These are phyloP conservation scores for Saposhnikovia divaricata DNA, from an alignment of 129 eudicot genomes.

Conservation along the genomic window DNA sequence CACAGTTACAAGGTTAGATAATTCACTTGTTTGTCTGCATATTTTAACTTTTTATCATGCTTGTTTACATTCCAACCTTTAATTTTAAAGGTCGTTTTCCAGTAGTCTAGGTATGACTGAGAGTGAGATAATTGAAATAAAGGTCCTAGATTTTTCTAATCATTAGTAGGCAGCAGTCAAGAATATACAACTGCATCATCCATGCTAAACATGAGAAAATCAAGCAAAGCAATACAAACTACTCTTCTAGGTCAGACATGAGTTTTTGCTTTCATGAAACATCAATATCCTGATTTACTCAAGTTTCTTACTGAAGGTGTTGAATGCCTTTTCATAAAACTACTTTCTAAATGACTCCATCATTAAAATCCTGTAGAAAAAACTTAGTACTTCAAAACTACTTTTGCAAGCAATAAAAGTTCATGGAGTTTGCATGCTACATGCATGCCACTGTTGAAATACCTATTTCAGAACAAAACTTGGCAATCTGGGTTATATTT, in stretches of 20 bases:
- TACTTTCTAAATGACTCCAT: not conserved
- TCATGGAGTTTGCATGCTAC: not conserved
- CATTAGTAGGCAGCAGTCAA: conserved; percentile 7
- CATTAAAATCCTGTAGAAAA: not conserved
- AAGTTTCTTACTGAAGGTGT: not conserved
- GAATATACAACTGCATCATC: not conserved
- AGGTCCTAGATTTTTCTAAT: not conserved
- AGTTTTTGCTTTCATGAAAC: not conserved
- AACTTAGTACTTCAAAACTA: not conserved
- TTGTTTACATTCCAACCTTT: too few relatives aligned
- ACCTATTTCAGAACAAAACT: not conserved
- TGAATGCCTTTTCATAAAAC: not conserved
- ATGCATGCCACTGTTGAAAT: not conserved
- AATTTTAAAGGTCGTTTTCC: not conserved
- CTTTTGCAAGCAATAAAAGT: not conserved
- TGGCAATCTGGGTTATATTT: not conserved
- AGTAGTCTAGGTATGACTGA: not conserved
- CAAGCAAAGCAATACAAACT: not conserved
- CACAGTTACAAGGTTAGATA: not conserved
- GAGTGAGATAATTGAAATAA: not conserved
- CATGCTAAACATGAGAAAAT: conserved; percentile 1
- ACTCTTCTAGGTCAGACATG: not conserved
- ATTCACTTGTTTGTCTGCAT: not conserved
- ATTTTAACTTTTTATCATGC: too few relatives aligned
- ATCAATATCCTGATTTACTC: conserved; percentile 3